Base-by-base conservation (phyloP, 768 basidiomycete species). In the Leucosporidium scottii region DNA sequence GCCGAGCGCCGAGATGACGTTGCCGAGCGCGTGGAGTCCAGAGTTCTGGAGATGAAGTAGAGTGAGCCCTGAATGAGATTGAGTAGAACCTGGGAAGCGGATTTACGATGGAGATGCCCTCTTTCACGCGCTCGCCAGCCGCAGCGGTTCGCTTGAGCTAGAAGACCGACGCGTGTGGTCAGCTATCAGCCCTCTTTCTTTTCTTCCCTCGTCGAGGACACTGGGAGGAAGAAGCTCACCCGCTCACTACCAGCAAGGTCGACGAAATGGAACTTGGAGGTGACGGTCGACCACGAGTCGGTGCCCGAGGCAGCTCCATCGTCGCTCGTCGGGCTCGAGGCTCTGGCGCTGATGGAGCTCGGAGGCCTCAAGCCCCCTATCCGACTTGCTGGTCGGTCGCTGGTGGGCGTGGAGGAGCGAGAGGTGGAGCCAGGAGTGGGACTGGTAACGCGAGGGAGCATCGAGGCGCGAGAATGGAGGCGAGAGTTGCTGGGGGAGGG, bases 261-360 rank as follows among this genome's bases (percentile, higher is more conserved):
- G 31, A 99, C 96, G 73, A 97, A 97, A 79, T 99, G 93, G 80
- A 98, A 97, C 77, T 99, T 99, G 56, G 91, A 93, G 48, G 88
- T 85, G 51, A 93, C 85, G 0, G 91, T 93, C 20, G 87, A 82
- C 91, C 92, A 96, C 68, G 92, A 90, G 3, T 89, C 88, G 4
- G 79, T 70, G 17, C 86, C 87, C 21, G 25, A 51, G 1, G 86
- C 86, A 27, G 89, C 88, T 10, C 73, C 73, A 17, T 70, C 69
- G 21, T 64, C 69, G 23, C 65, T 55, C 18, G 61, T 8, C 18
- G 28, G 53, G 65, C 64, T n/a, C 51, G 36, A 59, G 7, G 34
- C 21, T 6, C 62, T 53, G 2, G 62, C 27, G 1, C 70, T 72
- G 25, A 74, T 36, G 31, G 36, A 23, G 44, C 69, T 71, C 28